phyloP scores from a whole-genome alignment of 208 protist genomes.

The Trypanosoma boissoni region DNA sequence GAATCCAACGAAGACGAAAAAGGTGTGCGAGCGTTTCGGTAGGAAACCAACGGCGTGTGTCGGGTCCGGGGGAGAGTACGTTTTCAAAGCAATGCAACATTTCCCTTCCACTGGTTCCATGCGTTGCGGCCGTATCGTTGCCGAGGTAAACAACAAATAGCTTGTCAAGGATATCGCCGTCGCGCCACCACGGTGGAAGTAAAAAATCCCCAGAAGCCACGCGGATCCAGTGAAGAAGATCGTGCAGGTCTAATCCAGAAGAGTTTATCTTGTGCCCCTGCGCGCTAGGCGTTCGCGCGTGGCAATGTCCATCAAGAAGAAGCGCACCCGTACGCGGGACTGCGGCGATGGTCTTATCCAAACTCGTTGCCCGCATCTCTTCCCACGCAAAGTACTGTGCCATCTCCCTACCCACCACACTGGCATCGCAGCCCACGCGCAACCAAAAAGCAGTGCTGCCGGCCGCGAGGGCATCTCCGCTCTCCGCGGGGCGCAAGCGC shows the following conservation, averaged over 20 bases:
- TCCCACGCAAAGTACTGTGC: too few relatives aligned
- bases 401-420: too few relatives aligned
- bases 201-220: conserved; percentile 12
- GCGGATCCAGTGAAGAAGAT: conserved; percentile 14
- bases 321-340: too few relatives aligned
- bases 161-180: background rate
- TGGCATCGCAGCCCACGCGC: too few relatives aligned
- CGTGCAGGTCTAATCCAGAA: background rate
- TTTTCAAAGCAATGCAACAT: background rate
- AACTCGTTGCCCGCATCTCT: too few relatives aligned
- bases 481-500: too few relatives aligned
- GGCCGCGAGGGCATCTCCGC: too few relatives aligned
- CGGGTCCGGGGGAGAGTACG: background rate
- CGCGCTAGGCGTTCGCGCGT: too few relatives aligned
- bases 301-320: background rate
- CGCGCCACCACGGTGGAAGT: conserved; percentile 3
- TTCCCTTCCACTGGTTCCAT: background rate
- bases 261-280: background rate
- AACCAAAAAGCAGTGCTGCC: too few relatives aligned
- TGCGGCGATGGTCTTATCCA: too few relatives aligned
- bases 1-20: conserved; percentile 14
- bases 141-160: background rate
- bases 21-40: background rate
- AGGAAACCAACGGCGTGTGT: conserved; percentile 11
- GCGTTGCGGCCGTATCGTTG: background rate